phyloP scores from a whole-genome alignment of 495 filamentous ascomycete species.

The Lindgomyces ingoldianus region DNA sequence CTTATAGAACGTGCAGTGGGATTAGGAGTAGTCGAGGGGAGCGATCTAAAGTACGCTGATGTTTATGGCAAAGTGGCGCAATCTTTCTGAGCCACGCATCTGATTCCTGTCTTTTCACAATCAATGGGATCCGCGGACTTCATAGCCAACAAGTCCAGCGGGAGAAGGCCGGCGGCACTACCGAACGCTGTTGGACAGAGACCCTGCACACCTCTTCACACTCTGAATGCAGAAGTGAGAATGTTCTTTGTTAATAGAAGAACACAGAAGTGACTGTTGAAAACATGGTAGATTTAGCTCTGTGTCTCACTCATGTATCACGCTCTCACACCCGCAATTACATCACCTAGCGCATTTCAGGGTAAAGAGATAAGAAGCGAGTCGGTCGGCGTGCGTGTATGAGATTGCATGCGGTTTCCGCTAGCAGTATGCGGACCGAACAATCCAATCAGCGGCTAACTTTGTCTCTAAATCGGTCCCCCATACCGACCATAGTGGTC shows the following conservation, averaged over 20 bases:
- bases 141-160: no score
- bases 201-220: no score
- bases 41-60: conserved; percentile 1
- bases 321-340: no score
- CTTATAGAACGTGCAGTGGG: conserved; percentile 6
- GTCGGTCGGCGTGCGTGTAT: neutral
- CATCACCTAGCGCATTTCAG: no score
- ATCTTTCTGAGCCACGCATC: neutral
- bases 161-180: no score
- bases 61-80: conserved; percentile 1
- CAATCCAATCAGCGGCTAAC: conserved; percentile 7
- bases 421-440: conserved; percentile 10
- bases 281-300: no score
- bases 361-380: neutral
- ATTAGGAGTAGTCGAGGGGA: conserved; percentile 1
- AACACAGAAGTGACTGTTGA: no score
- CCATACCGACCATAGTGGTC: neutral
- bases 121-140: no score
- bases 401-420: neutral
- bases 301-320: no score
- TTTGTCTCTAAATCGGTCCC: conserved; percentile 1
- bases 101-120: conserved; percentile 6
- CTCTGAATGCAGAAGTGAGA: no score
- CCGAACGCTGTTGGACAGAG: no score
- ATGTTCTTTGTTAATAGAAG: no score